Conservation (phyloP, 1,284 basidiomycete genomes). For the Anthracocystis panici-leucophaei region DNA sequence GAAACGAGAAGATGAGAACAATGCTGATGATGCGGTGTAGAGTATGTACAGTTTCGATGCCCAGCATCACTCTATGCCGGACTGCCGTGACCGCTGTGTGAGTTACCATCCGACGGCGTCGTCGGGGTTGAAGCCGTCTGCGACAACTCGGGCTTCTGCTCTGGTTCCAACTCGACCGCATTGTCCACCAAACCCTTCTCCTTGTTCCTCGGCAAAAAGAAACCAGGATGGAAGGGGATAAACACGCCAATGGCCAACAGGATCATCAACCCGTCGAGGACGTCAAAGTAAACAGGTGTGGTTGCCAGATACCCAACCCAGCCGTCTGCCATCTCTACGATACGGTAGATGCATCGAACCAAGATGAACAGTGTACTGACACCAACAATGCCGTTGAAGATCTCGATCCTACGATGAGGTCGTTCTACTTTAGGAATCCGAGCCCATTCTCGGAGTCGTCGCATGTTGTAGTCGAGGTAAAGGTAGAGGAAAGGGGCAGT, state of each 20-base stretch:
- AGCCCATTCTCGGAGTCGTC: slow-evolving; percentile 39
- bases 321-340: slow-evolving; percentile 50
- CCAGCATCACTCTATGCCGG: background rate
- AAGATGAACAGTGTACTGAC: slow-evolving; percentile 46
- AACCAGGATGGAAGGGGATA: slow-evolving; percentile 43
- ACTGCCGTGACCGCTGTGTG: slow-evolving; percentile 12
- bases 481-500: slow-evolving; percentile 42
- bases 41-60: no score
- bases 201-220: slow-evolving; percentile 25
- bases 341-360: slow-evolving; percentile 51
- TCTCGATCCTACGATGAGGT: slow-evolving; percentile 29
- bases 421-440: slow-evolving; percentile 14
- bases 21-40: no score
- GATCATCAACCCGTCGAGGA: slow-evolving; percentile 51
- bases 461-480: slow-evolving; percentile 49
- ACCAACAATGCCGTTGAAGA: slow-evolving; percentile 32
- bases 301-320: slow-evolving; percentile 47
- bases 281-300: slow-evolving; percentile 36
- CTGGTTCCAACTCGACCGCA: slow-evolving; percentile 20
- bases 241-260: slow-evolving; percentile 42
- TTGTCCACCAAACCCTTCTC: slow-evolving; percentile 24
- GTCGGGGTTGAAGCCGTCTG: slow-evolving; percentile 1
- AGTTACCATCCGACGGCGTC: slow-evolving; percentile 9
- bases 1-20: no score
- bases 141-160: slow-evolving; percentile 6